A percentile compares a stretch with the other conserved stretches of the same genome.
phyloP scores from a whole-genome alignment of 202 grass and related monocot species.

The Hordeum pubiflorum region DNA sequence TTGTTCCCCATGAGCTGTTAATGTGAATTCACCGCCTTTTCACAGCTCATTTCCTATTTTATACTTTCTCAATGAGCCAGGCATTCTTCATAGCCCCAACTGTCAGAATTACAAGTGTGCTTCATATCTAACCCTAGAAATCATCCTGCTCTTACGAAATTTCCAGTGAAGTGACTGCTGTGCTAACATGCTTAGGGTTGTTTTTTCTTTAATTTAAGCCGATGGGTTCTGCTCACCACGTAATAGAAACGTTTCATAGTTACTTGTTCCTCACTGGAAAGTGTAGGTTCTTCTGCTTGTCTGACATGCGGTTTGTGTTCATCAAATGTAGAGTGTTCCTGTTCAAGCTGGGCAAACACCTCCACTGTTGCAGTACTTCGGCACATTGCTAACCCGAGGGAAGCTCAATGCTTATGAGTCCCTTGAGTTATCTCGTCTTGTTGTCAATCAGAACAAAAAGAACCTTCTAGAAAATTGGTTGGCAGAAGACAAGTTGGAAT shows the following conservation, averaged over 20 bases:
- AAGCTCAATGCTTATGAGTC: conserved; percentile 89
- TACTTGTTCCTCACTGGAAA: not conserved
- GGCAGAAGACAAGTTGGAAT: conserved; percentile 91
- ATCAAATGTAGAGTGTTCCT: conserved; percentile 72
- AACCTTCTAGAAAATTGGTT: conserved; percentile 91
- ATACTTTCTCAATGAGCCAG: not conserved
- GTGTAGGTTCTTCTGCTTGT: conserved; percentile 12
- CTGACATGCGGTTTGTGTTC: not conserved
- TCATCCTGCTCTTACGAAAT: not conserved
- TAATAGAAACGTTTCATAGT: not conserved
- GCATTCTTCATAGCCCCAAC: not conserved
- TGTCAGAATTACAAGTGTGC: not conserved
- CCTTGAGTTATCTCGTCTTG: conserved; percentile 82
- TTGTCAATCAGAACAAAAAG: conserved; percentile 98
- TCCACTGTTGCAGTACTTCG: conserved; percentile 88
- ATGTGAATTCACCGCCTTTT: not conserved
- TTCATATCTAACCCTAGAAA: not conserved
- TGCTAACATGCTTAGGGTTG: not conserved
- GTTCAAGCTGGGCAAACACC: conserved; percentile 95
- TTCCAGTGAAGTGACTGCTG: not conserved
- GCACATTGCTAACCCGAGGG: conserved; percentile 71
- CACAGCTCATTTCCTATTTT: not conserved
- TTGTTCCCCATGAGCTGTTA: not conserved
- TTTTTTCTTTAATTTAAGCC: not conserved
- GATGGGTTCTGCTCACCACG: not conserved